These are phyloP conservation scores for Cyberlindnera lachancei DNA, from an alignment of 805 yeast genomes.

Conservation along the genomic window DNA sequence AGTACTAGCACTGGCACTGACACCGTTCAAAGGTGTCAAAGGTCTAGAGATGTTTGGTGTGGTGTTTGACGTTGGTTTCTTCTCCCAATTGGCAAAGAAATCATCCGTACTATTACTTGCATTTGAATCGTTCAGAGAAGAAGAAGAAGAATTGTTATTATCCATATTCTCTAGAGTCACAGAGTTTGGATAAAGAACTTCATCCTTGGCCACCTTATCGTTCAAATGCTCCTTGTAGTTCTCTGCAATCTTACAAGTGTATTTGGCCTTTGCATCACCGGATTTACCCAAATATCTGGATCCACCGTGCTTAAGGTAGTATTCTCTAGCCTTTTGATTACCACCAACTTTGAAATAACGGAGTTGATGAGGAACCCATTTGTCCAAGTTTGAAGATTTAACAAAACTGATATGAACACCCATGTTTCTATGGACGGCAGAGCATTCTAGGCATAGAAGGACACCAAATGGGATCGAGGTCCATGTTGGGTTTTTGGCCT, in stretches of 20 bases:
- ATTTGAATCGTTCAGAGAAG: slow-evolving; percentile 29
- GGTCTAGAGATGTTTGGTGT: slow-evolving; percentile 27
- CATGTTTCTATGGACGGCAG: slow-evolving; percentile 89
- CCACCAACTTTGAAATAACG: slow-evolving; percentile 94
- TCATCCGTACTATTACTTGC: slow-evolving; percentile 59
- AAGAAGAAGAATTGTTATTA: slow-evolving; percentile 24
- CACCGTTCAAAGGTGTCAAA: slow-evolving; percentile 15
- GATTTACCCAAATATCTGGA: slow-evolving; percentile 51
- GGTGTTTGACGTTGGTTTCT: slow-evolving; percentile 43
- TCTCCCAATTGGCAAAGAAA: slow-evolving; percentile 88
- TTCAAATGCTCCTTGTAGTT: slow-evolving; percentile 77
- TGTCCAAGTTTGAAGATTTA: slow-evolving; percentile 83
- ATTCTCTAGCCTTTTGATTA: slow-evolving; percentile 78
- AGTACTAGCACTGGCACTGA: slow-evolving; percentile 5
- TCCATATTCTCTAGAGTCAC: slow-evolving; percentile 54
- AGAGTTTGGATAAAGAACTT: slow-evolving; percentile 60
- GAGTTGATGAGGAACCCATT: slow-evolving; percentile 87
- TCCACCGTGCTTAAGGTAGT: slow-evolving; percentile 80
- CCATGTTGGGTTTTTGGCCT: slow-evolving; percentile 95
- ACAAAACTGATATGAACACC: slow-evolving; percentile 97
- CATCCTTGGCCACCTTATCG: slow-evolving; percentile 59
- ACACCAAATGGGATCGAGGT: slow-evolving; percentile 96
- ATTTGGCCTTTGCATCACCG: slow-evolving; percentile 67
- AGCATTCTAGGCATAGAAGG: slow-evolving; percentile 86
- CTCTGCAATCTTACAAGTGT: slow-evolving; percentile 71